Percentiles rank a stretch among this genome's conserved stretches.
Evolutionary conservation across 768 basidiomycete genomes (phyloP).

Genomic region (Hygrophoropsis aurantiaca): DNA sequence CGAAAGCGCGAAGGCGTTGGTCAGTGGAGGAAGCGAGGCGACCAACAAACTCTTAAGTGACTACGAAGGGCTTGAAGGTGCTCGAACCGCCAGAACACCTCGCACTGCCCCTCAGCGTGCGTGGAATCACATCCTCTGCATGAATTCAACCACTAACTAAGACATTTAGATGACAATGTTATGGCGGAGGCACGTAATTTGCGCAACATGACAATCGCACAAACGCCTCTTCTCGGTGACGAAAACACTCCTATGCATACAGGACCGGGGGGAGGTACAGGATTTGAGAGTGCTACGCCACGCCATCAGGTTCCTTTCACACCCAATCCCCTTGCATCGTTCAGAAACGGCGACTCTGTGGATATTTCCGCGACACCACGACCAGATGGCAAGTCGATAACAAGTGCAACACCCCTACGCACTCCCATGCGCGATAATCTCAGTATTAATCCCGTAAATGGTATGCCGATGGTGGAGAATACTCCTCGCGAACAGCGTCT

Average conservation of each 20-base stretch:
- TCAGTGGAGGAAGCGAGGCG: conserved; percentile 79
- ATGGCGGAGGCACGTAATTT: conserved; percentile 94
- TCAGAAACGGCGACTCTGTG: conserved; percentile 47
- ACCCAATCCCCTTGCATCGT: conserved; percentile 91
- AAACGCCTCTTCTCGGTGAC: conserved; percentile 94
- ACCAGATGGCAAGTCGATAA: conserved; percentile 32
- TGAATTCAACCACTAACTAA: background rate
- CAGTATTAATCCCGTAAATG: conserved; percentile 78
- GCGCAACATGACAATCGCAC: conserved; percentile 87
- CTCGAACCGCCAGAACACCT: conserved; percentile 91
- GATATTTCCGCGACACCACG: conserved; percentile 57
- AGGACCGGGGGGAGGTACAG: conserved; percentile 74
- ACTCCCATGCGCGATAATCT: conserved; percentile 95
- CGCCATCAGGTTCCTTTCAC: conserved; percentile 87
- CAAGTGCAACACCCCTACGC: conserved; percentile 77
- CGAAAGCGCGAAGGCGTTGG: conserved; percentile 84
- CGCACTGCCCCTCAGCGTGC: conserved; percentile 90
- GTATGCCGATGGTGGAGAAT: conserved; percentile 51
- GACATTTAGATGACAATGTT: conserved; percentile 92
- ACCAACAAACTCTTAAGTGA: conserved; percentile 87
- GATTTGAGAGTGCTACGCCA: conserved; percentile 96
- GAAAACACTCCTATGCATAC: conserved; percentile 94
- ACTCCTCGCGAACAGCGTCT: conserved; percentile 79
- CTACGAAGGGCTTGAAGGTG: conserved; percentile 86
- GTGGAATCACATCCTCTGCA: too few species aligned